Evolutionary conservation across 345 rosid genomes (phyloP), one percentile per base, ranked within the genome.

Genomic region (Eucalyptus microcorys): DNA sequence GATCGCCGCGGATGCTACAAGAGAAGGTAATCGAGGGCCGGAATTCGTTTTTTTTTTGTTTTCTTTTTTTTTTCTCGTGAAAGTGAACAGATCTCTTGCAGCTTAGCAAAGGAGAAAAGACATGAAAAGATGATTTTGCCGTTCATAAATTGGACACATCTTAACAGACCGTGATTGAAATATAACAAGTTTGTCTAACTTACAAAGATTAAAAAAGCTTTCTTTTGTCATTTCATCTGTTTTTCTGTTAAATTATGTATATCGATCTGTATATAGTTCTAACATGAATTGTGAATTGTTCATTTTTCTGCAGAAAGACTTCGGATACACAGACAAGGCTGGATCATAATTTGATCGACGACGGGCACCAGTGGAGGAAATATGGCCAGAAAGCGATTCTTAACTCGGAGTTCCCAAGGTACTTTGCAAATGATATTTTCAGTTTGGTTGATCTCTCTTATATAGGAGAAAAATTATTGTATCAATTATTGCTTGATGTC

Each of bases 311-410:
- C 90, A 87, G 95, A 87, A 91, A 91, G 91, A 86, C 87, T 45
- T 86, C 87, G 9, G 52, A 91, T 26, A 64, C 92, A 16, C 64
- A 71, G 92, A 79, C 49, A 1, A 90, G n/a, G 37, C 16, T 90
- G 79, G 57, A 92, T 21, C 9, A 89, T 24, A 85, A 49, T 27
- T 91, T 92, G 85, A 89, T 88, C 27, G 93, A 93, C 80, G 96
- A 95, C 81, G 95, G 93, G 27, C 88, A 86, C 88, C 92, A 89
- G 12, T 95, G 96, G 96, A 92, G 96, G 86, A 95, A 95, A 89
- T 95, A 95, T 79, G 96, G 95, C 5, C 94, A 95, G 91, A 95
- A 94, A 84, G 86, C 90, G 27, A 95, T 95, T 91, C 94, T 88
- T 61, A 89, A 90, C 81, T 88, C 93, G 27, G 53, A 89, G 17